Evolutionary conservation across 257 asterid species (phyloP).

Genomic region (Parsonsia alboflavescens): DNA sequence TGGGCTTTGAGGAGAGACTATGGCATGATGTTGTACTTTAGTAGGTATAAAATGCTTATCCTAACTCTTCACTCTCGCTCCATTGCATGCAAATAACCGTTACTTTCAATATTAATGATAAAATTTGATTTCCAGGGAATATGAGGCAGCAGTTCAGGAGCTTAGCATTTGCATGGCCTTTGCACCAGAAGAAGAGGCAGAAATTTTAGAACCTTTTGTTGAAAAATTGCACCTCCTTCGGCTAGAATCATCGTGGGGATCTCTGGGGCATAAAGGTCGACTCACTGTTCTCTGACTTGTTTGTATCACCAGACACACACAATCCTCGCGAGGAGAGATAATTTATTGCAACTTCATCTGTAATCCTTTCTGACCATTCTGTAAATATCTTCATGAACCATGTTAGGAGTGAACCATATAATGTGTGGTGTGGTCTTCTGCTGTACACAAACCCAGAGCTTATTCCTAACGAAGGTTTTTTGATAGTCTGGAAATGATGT

Average conservation of each 20-base stretch:
- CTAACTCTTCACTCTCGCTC: background rate
- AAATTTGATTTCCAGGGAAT: conserved; percentile 45
- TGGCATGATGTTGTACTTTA: conserved; percentile 89
- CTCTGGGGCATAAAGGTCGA: conserved; percentile 47
- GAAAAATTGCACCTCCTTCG: conserved; percentile 74
- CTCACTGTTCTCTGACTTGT: conserved; percentile 47
- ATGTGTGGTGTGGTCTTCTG: no score
- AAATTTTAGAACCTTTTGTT: conserved; percentile 66
- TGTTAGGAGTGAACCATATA: no score
- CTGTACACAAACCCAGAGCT: background rate
- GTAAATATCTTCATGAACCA: background rate
- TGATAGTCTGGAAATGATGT: no score
- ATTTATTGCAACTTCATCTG: no score
- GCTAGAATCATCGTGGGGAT: conserved; percentile 63
- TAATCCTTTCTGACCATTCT: background rate
- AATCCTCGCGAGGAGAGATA: no score
- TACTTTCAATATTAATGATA: background rate
- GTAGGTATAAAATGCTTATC: conserved; percentile 40
- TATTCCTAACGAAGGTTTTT: background rate
- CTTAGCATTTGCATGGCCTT: conserved; percentile 97
- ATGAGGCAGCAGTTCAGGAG: conserved; percentile 83
- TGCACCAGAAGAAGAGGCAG: conserved; percentile 87
- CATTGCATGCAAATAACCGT: background rate
- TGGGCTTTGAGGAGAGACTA: conserved; percentile 82
- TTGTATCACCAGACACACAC: no score